phyloP scores from a whole-genome alignment of 78 protist genomes.

The Fonticula alba region DNA sequence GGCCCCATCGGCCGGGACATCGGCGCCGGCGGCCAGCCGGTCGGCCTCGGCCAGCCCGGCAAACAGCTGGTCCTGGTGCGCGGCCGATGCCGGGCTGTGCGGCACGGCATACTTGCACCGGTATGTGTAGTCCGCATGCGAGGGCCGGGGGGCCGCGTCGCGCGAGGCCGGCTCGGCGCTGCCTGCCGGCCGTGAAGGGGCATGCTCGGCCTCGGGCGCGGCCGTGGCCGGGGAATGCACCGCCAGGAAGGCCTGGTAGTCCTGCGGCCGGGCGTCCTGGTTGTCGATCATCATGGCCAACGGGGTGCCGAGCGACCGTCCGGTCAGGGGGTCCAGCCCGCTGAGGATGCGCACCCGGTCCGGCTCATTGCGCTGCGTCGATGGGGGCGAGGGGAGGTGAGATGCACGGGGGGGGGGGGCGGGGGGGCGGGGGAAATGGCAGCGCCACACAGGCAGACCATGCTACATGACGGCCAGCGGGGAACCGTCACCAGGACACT shows the following conservation, averaged over 20 bases:
- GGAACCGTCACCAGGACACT: too few relatives aligned
- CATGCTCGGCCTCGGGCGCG: neutral
- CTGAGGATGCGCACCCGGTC: conserved; percentile 33
- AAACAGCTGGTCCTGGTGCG: too few relatives aligned
- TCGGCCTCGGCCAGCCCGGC: too few relatives aligned
- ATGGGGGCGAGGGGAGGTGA: conserved; percentile 1
- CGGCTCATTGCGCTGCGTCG: conserved; percentile 23
- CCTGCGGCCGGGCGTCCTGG: neutral
- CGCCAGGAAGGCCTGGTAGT: neutral
- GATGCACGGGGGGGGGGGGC: too few relatives aligned
- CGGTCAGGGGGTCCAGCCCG: conserved; percentile 40
- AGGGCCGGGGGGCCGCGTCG: conserved; percentile 41
- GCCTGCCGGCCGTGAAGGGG: neutral
- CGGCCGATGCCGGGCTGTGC: too few relatives aligned
- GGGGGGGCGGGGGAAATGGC: too few relatives aligned
- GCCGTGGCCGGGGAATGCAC: neutral
- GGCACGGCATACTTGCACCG: conserved; percentile 26
- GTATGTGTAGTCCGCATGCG: conserved; percentile 67
- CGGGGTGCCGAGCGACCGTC: conserved; percentile 54
- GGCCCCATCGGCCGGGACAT: too few relatives aligned
- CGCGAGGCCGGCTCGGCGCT: neutral
- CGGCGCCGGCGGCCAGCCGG: too few relatives aligned
- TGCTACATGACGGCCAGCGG: too few relatives aligned
- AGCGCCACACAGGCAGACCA: too few relatives aligned
- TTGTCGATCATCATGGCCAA: conserved; percentile 4